Evolutionary conservation across 2,329 filamentous ascomycete genomes (phyloP), one percentile per base, ranked within the genome.

Genomic region (Madurella fahalii): DNA sequence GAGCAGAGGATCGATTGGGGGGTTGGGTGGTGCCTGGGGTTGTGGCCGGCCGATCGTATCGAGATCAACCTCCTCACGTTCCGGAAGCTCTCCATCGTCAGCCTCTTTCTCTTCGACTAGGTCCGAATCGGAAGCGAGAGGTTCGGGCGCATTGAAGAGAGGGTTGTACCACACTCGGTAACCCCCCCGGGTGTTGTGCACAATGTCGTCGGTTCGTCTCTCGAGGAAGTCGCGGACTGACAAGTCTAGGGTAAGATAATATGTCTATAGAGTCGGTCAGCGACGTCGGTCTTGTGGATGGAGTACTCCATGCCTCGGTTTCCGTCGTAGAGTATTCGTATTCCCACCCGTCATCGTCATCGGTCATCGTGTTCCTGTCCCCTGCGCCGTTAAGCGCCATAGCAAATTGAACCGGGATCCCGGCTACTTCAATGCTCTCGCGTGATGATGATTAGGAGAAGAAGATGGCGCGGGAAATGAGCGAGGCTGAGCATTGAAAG

Each of bases 261-360:
- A 86, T 1, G 79, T 85, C 83, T 86, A 58, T 2, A 13, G 15
- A 2, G 4, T 15, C 8, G n/a, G 48, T 53, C 34, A 58, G 50
- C 18, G 20, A 7, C 17, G 9, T 37, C 34, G 34, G 34, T 37
- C 25, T 25, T 37, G 4, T 8, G n/a, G 25, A n/a, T 2, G 15
- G 15, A 5, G 5, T 50, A 4, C 12, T 5, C 40, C 63, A 16
- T 56, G 81, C 83, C 74, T 86, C 83, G 13, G 77, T 84, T 63
- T 86, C 82, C 0, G 81, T 84, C 2, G 72, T 69, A 0, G 83
- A 86, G 63, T 86, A 86, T 61, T 86, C 83, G 60, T 85, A 86
- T 63, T 86, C 83, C 81, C 82, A 86, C 48, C 84, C 82, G 13
- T 76, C 77, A 47, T 85, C 80, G 56, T 83, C 74, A 15, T 55